Base-by-base conservation (phyloP, 352 stramenopile species). In the Hyaloperonospora arabidopsidis region DNA sequence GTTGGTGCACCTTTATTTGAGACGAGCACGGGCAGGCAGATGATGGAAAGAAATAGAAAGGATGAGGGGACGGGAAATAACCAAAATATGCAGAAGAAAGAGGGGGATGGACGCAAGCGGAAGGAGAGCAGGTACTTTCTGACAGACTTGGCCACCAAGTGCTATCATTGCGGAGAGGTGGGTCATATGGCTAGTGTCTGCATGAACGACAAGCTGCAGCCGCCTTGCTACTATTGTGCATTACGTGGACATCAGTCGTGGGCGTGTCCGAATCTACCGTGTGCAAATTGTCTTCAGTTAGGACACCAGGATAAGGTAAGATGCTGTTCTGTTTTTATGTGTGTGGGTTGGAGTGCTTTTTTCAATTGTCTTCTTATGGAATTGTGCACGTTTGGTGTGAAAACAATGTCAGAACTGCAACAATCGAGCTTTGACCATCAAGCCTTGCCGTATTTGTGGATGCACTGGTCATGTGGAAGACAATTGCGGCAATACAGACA, bases 81-180 rank as follows among this genome's bases (percentile, higher is more conserved):
- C 7, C 45, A 39, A 7, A 65, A 55, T 22, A 72, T 70, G 18
- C 68, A 61, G 13, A 74, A 72, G 22, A 70, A 65, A 14, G 66
- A 45, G 8, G 48, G 57, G 18, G 66, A 67, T 12, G 56, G 53
- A 14, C 69, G 68, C 25, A 84, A 73, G 47, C 73, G 77, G 5
- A 73, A 64, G 2, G 82, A 93, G 46, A 87, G 71, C 50, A 72
- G 82, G 40, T 93, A 93, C 39, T 93, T 93, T 46, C 49, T 86
- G 54, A 90, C 79, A 12, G 82, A 93, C 44, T 61, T 93, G 44
- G 71, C 79, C 40, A 90, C 72, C 52, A 93, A 93, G 61, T 93
- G 82, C 61, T 93, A 78, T 62, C 87, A 90, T 57, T 93, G 82
- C 52, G 79, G 78, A 22, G 64, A 93, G 49, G 73, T 90, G 10